A percentile compares a stretch with the other conserved stretches of the same genome.
These are phyloP conservation scores for Chamaecyparis obtusa DNA, from an alignment of 75 land plant genomes.

Conservation along the genomic window DNA sequence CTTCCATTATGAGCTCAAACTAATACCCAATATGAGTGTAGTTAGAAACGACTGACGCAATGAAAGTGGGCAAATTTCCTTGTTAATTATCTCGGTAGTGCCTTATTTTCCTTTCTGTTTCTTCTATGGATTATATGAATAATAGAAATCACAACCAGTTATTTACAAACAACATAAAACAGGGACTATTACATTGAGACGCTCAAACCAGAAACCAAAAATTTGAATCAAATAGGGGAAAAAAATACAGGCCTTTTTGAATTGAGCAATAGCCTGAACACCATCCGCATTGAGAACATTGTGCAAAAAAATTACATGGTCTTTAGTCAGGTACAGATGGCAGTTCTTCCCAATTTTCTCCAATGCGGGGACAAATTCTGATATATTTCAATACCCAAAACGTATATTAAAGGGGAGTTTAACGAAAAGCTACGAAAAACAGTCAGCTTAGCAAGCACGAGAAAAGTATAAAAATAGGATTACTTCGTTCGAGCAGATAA, in stretches of 20 bases:
- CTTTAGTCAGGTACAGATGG: slow-evolving; percentile 79
- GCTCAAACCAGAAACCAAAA: not conserved
- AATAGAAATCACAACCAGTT: not conserved
- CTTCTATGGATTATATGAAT: not conserved
- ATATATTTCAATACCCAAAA: not conserved
- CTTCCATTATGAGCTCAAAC: not conserved
- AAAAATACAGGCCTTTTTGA: slow-evolving; percentile 39
- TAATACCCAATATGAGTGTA: not conserved
- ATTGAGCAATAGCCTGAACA: slow-evolving; percentile 87
- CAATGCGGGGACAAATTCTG: slow-evolving; percentile 84
- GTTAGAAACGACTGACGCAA: not conserved
- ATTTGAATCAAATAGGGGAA: not conserved
- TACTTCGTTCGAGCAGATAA: slow-evolving; percentile 66
- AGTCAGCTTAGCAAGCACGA: not conserved
- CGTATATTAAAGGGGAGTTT: not conserved
- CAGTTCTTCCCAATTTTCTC: slow-evolving; percentile 89
- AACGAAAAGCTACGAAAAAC: not conserved
- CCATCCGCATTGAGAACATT: slow-evolving; percentile 83
- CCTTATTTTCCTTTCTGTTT: not conserved
- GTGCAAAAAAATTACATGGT: slow-evolving; percentile 80
- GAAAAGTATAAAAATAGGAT: not conserved
- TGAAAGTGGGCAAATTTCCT: not conserved
- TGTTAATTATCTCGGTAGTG: not conserved
- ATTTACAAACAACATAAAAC: not conserved
- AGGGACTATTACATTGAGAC: not conserved